Conservation (phyloP, 768 basidiomycete genomes). For the Lactarius deliciosus region DNA sequence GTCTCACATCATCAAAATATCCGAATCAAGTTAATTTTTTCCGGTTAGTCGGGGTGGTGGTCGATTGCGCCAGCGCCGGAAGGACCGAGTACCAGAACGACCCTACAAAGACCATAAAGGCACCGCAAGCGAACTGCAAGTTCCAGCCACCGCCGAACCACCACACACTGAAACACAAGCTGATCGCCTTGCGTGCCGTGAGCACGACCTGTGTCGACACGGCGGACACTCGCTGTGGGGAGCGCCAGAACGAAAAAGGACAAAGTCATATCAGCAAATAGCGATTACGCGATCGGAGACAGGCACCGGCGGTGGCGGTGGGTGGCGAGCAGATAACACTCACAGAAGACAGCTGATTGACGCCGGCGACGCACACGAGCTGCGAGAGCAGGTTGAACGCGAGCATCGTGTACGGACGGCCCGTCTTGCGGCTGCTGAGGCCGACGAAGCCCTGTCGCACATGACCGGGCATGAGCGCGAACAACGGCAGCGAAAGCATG, state of each 20-base stretch:
- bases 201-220: slow-evolving; percentile 81
- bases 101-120: slow-evolving; percentile 70
- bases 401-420: slow-evolving; percentile 55
- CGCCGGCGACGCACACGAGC: slow-evolving; percentile 78
- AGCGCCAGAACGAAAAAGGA: not conserved
- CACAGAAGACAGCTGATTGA: slow-evolving; percentile 79
- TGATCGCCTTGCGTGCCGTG: slow-evolving; percentile 77
- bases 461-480: slow-evolving; percentile 58
- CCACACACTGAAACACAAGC: slow-evolving; percentile 80
- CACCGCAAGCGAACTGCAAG: slow-evolving; percentile 59
- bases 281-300: not conserved
- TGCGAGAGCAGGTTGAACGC: slow-evolving; percentile 68
- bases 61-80: slow-evolving; percentile 20
- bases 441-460: slow-evolving; percentile 52
- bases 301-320: not conserved
- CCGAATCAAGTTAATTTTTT: slow-evolving; percentile 8
- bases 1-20: not conserved
- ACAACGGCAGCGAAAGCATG: slow-evolving; percentile 73
- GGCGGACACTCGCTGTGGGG: slow-evolving; percentile 57
- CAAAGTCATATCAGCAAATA: not conserved
- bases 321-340: slow-evolving; percentile 30
- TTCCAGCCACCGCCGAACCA: slow-evolving; percentile 81
- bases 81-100: slow-evolving; percentile 52
- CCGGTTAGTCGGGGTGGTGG: slow-evolving; percentile 19
- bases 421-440: slow-evolving; percentile 35